Percentiles rank a stretch among this genome's conserved stretches.
Conservation (phyloP, 2,329 filamentous ascomycete genomes). For the Eutypa lata region DNA sequence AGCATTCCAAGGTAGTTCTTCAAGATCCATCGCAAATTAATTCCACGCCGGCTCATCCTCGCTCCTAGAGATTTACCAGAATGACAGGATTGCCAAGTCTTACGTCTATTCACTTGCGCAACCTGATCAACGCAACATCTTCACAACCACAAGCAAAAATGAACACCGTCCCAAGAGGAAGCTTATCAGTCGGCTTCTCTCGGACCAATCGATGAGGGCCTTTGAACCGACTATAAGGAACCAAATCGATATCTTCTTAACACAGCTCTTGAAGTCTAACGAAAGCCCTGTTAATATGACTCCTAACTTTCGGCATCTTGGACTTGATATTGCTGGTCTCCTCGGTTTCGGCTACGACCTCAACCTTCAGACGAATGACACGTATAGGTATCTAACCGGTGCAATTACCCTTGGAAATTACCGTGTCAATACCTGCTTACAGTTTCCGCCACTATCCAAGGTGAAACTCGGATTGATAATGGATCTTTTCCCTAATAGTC, state of each 20-base stretch:
- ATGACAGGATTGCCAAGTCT: neutral
- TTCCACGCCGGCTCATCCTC: neutral
- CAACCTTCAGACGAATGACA: conserved; percentile 1
- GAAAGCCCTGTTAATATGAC: neutral
- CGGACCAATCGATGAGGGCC: neutral
- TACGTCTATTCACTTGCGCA: neutral
- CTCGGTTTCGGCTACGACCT: neutral
- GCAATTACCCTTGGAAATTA: neutral
- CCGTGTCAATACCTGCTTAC: neutral
- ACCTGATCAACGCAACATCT: neutral
- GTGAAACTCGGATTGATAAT: neutral
- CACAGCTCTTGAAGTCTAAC: neutral
- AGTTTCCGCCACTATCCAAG: conserved; percentile 1
- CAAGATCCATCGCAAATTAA: no score
- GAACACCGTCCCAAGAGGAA: conserved; percentile 1
- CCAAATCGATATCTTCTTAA: conserved; percentile 1
- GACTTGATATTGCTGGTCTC: conserved; percentile 1
- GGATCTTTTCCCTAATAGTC: conserved; percentile 1
- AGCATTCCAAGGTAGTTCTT: neutral
- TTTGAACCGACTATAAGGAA: conserved; percentile 1
- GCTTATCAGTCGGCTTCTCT: neutral
- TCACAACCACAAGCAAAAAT: neutral
- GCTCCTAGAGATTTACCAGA: conserved; percentile 1
- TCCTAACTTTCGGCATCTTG: neutral
- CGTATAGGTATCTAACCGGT: neutral